Conservation (phyloP, 2,329 filamentous ascomycete species). For the Neonectria sp. region DNA sequence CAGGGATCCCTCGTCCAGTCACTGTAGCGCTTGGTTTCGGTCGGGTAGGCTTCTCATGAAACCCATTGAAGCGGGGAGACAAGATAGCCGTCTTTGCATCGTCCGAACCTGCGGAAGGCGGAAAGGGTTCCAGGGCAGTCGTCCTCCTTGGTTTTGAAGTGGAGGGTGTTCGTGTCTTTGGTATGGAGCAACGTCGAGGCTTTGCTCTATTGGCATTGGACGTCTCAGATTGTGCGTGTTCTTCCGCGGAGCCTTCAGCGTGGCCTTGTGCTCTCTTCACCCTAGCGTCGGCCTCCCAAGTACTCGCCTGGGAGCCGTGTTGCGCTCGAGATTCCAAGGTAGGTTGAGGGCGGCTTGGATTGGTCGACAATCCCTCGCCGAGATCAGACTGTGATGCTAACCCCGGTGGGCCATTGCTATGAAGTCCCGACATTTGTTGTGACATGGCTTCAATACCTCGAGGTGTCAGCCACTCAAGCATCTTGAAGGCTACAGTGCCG, state of each 20-base stretch:
- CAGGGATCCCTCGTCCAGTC: conserved; percentile 50
- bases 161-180: conserved; percentile 30
- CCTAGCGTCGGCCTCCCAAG: conserved; percentile 21
- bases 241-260: conserved; percentile 7
- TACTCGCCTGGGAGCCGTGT: conserved; percentile 1
- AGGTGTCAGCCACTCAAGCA: conserved; percentile 79
- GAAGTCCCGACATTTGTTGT: conserved; percentile 48
- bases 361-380: not conserved
- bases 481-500: conserved; percentile 76
- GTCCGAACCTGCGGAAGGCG: conserved; percentile 46
- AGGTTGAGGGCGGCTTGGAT: not conserved
- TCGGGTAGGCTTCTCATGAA: conserved; percentile 55
- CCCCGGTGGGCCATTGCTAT: conserved; percentile 9
- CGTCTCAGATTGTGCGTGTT: conserved; percentile 13
- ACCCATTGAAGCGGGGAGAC: conserved; percentile 49
- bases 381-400: conserved; percentile 10
- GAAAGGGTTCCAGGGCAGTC: conserved; percentile 51
- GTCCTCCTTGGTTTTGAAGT: conserved; percentile 50
- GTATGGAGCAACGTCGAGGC: conserved; percentile 26
- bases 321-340: conserved; percentile 16
- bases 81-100: conserved; percentile 49
- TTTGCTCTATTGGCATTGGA: conserved; percentile 23
- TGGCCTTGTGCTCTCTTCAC: conserved; percentile 9
- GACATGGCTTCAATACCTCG: conserved; percentile 67
- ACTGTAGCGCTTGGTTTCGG: conserved; percentile 48